A percentile compares a stretch with the other conserved stretches of the same genome.
Conservation (phyloP, 1,139 yeast genomes). For the Sugiyamaella pinicola region DNA sequence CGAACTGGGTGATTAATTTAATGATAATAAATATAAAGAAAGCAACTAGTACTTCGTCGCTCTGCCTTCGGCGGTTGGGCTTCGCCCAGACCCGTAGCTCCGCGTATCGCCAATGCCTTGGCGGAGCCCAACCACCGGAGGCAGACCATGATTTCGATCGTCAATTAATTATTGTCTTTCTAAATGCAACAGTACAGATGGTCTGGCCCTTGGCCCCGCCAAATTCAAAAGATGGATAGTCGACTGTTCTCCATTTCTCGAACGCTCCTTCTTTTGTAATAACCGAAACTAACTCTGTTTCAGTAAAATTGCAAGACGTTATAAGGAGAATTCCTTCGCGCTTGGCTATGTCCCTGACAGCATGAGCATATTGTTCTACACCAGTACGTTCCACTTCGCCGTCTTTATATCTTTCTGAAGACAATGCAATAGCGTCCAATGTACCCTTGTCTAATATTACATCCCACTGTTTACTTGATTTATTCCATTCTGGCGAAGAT, state of each 20-base stretch:
- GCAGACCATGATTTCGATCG: background rate
- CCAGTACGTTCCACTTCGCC: conserved; percentile 49
- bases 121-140: conserved; percentile 3
- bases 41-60: conserved; percentile 5
- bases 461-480: conserved; percentile 54
- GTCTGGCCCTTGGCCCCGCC: conserved; percentile 89
- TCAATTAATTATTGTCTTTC: conserved; percentile 28
- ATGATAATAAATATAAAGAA: conserved; percentile 13
- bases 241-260: conserved; percentile 60
- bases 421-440: conserved; percentile 90
- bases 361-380: conserved; percentile 62
- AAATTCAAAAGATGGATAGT: conserved; percentile 80
- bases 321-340: conserved; percentile 55
- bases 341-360: conserved; percentile 59
- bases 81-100: background rate
- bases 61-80: conserved; percentile 7
- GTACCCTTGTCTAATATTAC: conserved; percentile 91
- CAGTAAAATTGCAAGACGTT: conserved; percentile 95
- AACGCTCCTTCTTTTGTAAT: conserved; percentile 51
- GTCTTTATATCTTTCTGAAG: conserved; percentile 53
- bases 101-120: background rate
- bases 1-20: background rate
- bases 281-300: conserved; percentile 62
- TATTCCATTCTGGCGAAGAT: conserved; percentile 41
- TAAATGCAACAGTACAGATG: conserved; percentile 81